Conservation (phyloP, 2,329 filamentous ascomycete species). For the Diaporthe eres region DNA sequence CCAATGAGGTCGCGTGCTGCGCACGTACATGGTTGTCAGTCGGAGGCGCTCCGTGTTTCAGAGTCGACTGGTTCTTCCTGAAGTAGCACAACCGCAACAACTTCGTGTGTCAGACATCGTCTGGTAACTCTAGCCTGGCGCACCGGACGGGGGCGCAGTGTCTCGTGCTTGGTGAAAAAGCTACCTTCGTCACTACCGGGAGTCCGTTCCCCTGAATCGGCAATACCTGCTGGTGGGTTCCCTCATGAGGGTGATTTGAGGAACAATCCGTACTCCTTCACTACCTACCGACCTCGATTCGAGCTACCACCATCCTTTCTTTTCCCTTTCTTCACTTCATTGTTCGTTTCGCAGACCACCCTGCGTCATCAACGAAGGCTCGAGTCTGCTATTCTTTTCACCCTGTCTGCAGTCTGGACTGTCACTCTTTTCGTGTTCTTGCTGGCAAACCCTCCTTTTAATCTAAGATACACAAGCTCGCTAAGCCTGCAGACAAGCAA, state of each 20-base stretch:
- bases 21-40: conserved; percentile 15
- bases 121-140: conserved; percentile 33
- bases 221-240: conserved; percentile 22
- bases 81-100: conserved; percentile 27
- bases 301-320: neutral
- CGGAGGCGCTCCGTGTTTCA: conserved; percentile 39
- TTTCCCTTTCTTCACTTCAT: neutral
- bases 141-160: conserved; percentile 36
- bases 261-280: conserved; percentile 1
- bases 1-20: conserved; percentile 13
- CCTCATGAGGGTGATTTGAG: conserved; percentile 6
- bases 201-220: neutral
- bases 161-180: conserved; percentile 19
- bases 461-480: conserved; percentile 68
- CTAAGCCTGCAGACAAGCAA: conserved; percentile 75
- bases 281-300: neutral
- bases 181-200: conserved; percentile 1
- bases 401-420: conserved; percentile 22
- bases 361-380: conserved; percentile 25
- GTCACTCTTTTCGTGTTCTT: conserved; percentile 25
- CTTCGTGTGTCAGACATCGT: conserved; percentile 38
- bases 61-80: conserved; percentile 27
- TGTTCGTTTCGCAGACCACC: neutral
- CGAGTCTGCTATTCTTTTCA: conserved; percentile 5
- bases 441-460: conserved; percentile 23